These are phyloP conservation scores for Pachysandra terminalis DNA, from an alignment of 164 flowering plant genomes.

Conservation along the genomic window DNA sequence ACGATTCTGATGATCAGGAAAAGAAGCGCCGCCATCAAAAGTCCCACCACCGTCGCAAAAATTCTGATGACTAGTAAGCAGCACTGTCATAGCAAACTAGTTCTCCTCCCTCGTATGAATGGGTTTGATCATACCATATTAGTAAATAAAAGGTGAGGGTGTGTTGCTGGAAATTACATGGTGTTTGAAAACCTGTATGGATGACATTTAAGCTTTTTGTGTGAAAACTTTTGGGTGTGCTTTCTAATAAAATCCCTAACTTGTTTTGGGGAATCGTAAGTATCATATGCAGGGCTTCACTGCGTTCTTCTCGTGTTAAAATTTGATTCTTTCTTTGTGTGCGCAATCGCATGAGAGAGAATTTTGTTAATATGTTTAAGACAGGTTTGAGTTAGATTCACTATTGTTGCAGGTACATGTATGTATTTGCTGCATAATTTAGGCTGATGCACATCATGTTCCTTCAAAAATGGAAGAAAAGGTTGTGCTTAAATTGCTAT, in stretches of 20 bases:
- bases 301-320: not conserved
- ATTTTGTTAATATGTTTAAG: too few species aligned
- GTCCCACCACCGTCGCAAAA: slow-evolving; percentile 27
- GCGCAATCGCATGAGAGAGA: too few species aligned
- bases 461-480: too few species aligned
- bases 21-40: slow-evolving; percentile 13
- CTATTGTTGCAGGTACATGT: too few species aligned
- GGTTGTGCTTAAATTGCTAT: too few species aligned
- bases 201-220: not conserved
- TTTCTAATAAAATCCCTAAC: too few species aligned
- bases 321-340: not conserved
- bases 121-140: not conserved
- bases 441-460: too few species aligned
- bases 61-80: slow-evolving; percentile 25
- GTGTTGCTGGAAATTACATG: not conserved
- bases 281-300: too few species aligned
- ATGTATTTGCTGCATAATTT: too few species aligned
- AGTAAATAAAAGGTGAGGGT: slow-evolving; percentile 9
- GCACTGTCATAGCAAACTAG: not conserved
- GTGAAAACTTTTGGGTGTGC: not conserved
- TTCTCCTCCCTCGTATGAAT: too few species aligned
- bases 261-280: too few species aligned
- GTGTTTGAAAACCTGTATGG: not conserved
- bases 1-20: slow-evolving; percentile 29
- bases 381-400: too few species aligned